Evolutionary conservation across 1,139 yeast genomes (phyloP), one percentile per base, ranked within the genome.

Genomic region (Geotrichum aggregatum): DNA sequence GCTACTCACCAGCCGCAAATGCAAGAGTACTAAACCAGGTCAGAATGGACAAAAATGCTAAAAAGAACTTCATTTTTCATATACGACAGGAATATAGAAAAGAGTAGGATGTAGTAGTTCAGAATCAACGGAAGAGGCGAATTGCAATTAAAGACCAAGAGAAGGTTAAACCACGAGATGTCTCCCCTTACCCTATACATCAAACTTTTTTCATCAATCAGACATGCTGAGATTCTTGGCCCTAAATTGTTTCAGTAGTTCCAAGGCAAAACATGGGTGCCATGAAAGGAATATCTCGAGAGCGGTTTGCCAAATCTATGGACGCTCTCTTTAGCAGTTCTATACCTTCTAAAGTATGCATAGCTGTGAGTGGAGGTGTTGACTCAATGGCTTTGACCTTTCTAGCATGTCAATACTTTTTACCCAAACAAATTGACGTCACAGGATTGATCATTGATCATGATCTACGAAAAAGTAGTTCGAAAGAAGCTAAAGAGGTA

Each of bases 321-420:
- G 52, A 50, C 35, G 8, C 38, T n/a, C 31, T 39, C 38, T 40
- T 50, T 19, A 36, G 14, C 11, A 28, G 36, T 4, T 8, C 19
- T 1, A 31, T 36, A 10, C 55, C 55, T 13, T 7, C 30, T 7
- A 24, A 24, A 22, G 44, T 69, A 3, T 70, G 60, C 2, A 42
- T 69, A 16, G 89, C 91, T 0, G 75, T 86, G 2, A 82, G 88
- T 8, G 95, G 95, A 2, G 95, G 95, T 0, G 89, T 83, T 1
- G 95, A 86, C 62, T 85, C 94, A 1, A 80, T 85, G 78, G 83
- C 86, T 30, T 66, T 86, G 45, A 73, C 85, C 1, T 75, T 74
- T 61, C 66, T 83, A 14, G 58, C 73, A 6, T 59, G 68, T 1
- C 68, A 68, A 44, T 74, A 68, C 59, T 62, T 70, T 47, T 55